Evolutionary conservation across 306 rosid genomes (phyloP).

Genomic region (Begonia peltatifolia): DNA sequence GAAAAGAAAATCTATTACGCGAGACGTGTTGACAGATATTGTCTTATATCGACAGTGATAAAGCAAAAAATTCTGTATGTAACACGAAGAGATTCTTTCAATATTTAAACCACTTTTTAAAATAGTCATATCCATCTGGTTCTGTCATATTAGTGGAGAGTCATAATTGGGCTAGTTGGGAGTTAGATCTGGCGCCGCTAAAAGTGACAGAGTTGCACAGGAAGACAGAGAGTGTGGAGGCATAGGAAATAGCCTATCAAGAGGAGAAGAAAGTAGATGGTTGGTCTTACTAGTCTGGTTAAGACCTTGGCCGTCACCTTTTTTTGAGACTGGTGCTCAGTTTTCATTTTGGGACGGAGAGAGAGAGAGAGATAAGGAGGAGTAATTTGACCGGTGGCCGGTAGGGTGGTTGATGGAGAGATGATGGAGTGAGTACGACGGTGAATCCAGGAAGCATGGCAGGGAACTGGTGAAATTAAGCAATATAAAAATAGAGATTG

Average conservation of each 20-base stretch:
- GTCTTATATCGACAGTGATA: too few species aligned
- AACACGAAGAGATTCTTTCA: too few species aligned
- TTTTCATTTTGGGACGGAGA: conserved; percentile 22
- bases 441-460: too few species aligned
- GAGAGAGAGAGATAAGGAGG: neutral
- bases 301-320: conserved; percentile 7
- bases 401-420: neutral
- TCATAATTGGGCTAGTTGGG: conserved; percentile 36
- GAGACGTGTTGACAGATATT: too few species aligned
- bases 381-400: neutral
- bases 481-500: too few species aligned
- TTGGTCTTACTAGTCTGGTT: conserved; percentile 15
- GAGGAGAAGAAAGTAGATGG: conserved; percentile 30
- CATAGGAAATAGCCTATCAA: conserved; percentile 36
- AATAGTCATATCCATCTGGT: too few species aligned
- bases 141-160: too few species aligned
- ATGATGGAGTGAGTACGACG: neutral
- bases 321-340: conserved; percentile 14
- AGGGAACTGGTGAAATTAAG: too few species aligned
- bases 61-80: too few species aligned
- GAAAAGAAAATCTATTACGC: too few species aligned
- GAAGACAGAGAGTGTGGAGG: neutral
- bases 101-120: too few species aligned
- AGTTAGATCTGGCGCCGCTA: conserved; percentile 12
- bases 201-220: neutral